Evolutionary conservation across 78 protist species (phyloP), one percentile per base, ranked within the genome.

Genomic region (Dictyostelium firmibasis): DNA sequence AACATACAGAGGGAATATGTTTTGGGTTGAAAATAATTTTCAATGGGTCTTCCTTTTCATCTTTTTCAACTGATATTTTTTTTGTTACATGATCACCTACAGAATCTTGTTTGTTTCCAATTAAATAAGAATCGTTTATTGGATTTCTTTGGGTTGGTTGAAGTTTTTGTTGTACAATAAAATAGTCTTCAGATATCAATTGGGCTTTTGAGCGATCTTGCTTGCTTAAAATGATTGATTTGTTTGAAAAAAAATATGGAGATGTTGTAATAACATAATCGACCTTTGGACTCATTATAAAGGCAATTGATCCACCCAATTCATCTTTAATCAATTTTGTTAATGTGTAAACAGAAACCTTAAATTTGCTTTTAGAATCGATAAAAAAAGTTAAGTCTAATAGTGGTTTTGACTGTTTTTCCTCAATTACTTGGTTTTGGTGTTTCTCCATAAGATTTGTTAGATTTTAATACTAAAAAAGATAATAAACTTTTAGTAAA

Each of bases 291-390:
- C 41, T 77, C 11, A 77, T 6, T 18, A 62, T 77, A 10, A 31
- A 77, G n/a, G 83, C 43, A 35, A 77, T 41, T 2, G 38, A 41
- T 3, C 83, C 83, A 23, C 62, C 83, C 1, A 67, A 27, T n/a
- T 41, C 29, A 35, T 74, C 64, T n/a, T 43, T 77, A n/a, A 77
- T 43, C 9, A 77, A 10, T 77, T 43, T 43, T 25, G 83, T 20
- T 41, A 77, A 3, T 0, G 29, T 41, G 60, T 25, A 77, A 77
- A 16, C n/a, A 3, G 83, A 25, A n/a, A 41, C 27, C n/a, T 77
- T n/a, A 77, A 77, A 77, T 43, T 77, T 77, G 11, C 64, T n/a
- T n/a, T 43, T 77, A 20, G 83, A 41, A n/a, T 77, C 83, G 2
- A 77, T 77, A 11, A 41, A 77, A 77, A 77, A 41, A 20, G 33